A percentile compares a stretch with the other conserved stretches of the same genome.
phyloP scores from a whole-genome alignment of 169 alveolate species.

The Plasmodium chabaudi region DNA sequence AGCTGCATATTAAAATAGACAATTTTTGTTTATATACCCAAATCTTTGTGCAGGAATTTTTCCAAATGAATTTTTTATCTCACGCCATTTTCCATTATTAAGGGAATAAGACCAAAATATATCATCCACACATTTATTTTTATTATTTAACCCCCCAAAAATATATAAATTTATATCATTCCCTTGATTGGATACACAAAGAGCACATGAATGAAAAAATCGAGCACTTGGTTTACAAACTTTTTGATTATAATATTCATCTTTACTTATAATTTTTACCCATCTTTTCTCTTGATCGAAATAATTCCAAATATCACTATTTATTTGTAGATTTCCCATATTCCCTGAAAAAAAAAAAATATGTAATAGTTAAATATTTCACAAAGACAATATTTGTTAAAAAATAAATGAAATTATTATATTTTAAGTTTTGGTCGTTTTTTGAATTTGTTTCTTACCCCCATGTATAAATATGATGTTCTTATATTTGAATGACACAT shows the following conservation, averaged over 20 bases:
- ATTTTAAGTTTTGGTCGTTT: neutral
- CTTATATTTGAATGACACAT: slow-evolving; percentile 51
- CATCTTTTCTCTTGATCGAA: slow-evolving; percentile 72
- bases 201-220: slow-evolving; percentile 71
- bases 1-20: neutral
- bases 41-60: slow-evolving; percentile 35
- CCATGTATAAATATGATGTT: slow-evolving; percentile 69
- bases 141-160: slow-evolving; percentile 51
- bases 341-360: slow-evolving; percentile 14
- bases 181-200: slow-evolving; percentile 69
- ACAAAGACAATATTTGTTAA: neutral
- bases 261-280: slow-evolving; percentile 67
- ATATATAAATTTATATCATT: slow-evolving; percentile 53
- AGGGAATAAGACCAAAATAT: slow-evolving; percentile 69
- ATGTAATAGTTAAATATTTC: no score
- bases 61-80: slow-evolving; percentile 36
- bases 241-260: slow-evolving; percentile 39
- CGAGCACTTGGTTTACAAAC: slow-evolving; percentile 41
- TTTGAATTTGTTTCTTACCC: slow-evolving; percentile 9
- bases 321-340: slow-evolving; percentile 44
- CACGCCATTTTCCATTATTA: slow-evolving; percentile 67
- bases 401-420: neutral
- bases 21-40: slow-evolving; percentile 40
- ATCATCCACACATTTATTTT: slow-evolving; percentile 58
- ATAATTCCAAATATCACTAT: slow-evolving; percentile 50